These are phyloP conservation scores for Rhytidiadelphus loreus DNA, from an alignment of 225 moss, liverwort and hornwort genomes.

Conservation along the genomic window DNA sequence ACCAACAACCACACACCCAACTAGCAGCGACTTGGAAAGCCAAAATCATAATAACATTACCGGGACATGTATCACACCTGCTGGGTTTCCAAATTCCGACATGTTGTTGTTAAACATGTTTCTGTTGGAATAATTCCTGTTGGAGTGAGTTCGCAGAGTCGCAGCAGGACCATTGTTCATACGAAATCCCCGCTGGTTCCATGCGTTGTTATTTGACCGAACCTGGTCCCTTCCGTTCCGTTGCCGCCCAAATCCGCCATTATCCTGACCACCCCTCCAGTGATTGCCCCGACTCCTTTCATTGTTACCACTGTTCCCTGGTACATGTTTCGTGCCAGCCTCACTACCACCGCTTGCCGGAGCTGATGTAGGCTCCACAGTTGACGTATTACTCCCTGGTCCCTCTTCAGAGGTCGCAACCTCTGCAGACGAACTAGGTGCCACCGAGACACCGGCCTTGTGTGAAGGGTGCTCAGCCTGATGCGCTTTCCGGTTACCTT, in stretches of 20 bases:
- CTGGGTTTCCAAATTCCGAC: conserved; percentile 56
- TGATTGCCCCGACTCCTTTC: conserved; percentile 53
- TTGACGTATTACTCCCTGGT: conserved; percentile 1
- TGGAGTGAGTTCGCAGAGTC: conserved; percentile 52
- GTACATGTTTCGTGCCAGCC: conserved; percentile 21
- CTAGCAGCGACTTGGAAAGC: background rate
- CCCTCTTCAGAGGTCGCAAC: conserved; percentile 22
- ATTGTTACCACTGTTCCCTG: conserved; percentile 28
- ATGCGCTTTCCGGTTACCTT: conserved; percentile 40
- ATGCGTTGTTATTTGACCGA: conserved; percentile 55
- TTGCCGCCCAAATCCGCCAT: conserved; percentile 36
- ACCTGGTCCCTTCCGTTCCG: conserved; percentile 63
- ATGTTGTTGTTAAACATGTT: conserved; percentile 43
- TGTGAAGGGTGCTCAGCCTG: conserved; percentile 21
- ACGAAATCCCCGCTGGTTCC: conserved; percentile 70
- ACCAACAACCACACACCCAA: background rate
- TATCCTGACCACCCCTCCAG: conserved; percentile 50
- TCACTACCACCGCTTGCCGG: conserved; percentile 32
- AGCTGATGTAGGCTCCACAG: conserved; percentile 20
- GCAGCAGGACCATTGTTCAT: conserved; percentile 50
- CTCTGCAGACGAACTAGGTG: conserved; percentile 1
- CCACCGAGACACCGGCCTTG: conserved; percentile 5
- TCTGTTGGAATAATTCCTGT: conserved; percentile 59
- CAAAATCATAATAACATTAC: background rate
- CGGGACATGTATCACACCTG: conserved; percentile 49